Base-by-base conservation (phyloP, 2,329 filamentous ascomycete species). In the Rutstroemia sp. region DNA sequence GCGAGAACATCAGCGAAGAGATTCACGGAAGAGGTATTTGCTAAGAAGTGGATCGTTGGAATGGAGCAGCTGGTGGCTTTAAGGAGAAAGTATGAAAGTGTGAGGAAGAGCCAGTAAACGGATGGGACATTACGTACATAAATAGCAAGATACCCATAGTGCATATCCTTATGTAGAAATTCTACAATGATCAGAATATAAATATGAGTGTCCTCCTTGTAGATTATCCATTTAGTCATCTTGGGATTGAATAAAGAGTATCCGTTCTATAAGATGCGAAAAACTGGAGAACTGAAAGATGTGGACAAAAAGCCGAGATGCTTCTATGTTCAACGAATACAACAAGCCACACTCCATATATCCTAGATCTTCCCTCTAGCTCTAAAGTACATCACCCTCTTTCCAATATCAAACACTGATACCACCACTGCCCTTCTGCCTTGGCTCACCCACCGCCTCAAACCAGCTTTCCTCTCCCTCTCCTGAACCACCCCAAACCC, bases 1-100 rank as follows among this genome's bases (percentile, higher is more conserved):
- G 92, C 94, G 0, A 79, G 91, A 39, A 76, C 80, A 64, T 95
- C 89, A 5, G 88, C 92, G 1, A 81, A 82, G 72, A 77, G 94
- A 48, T 99, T 99, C 68, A 92, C 89, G 0, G 92, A 96, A 67
- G 84, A 87, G 64, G 88, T 87, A 58, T 99, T 99, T 73, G 84
- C 81, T 1, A 79, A 78, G 64, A 86, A 84, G 63, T 99, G 94
- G 92, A 72, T 89, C 45, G 71, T 72, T 30, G 82, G 95, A 70
- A 81, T 95, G 76, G 83, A 87, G 67, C 81, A 78, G 65, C 75
- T 97, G 58, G 81, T 96, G 36, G 42, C 19, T 4, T 56, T 67
- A 38, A 46, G 61, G 47, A 51, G 34, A 47, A 52, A 51, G 30
- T 52, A 50, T 49, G 47, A 56, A 14, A 23, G 40, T 4, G 14